Evolutionary conservation across 176 grass and related monocot species (phyloP).

Genomic region (Areca catechu): DNA sequence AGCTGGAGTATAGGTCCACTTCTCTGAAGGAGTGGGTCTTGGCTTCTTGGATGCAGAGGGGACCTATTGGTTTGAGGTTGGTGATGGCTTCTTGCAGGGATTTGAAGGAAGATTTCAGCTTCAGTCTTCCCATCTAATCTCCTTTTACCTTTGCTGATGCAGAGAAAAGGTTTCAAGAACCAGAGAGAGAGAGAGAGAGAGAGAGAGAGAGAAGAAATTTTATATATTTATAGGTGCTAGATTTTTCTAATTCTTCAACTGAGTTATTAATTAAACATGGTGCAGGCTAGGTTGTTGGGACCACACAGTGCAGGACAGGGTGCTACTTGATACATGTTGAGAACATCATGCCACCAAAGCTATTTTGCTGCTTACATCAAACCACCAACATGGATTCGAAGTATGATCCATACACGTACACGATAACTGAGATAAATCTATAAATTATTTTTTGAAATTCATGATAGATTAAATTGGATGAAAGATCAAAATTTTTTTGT

Average conservation of each 20-base stretch:
- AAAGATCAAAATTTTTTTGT: too few relatives aligned
- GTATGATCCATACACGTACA: too few relatives aligned
- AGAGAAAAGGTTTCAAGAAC: neutral
- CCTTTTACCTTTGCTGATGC: neutral
- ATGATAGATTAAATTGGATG: too few relatives aligned
- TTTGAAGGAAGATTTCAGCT: slow-evolving; percentile 37
- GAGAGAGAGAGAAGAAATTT: slow-evolving; percentile 5
- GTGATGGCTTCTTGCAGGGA: slow-evolving; percentile 27
- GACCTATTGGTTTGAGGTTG: slow-evolving; percentile 14
- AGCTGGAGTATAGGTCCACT: neutral
- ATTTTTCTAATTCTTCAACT: neutral
- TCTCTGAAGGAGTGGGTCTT: slow-evolving; percentile 24
- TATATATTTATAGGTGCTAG: neutral
- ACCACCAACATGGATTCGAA: too few relatives aligned
- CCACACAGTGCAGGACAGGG: too few relatives aligned
- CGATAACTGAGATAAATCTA: too few relatives aligned
- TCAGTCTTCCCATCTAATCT: slow-evolving; percentile 15
- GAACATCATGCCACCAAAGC: too few relatives aligned
- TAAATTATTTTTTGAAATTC: too few relatives aligned
- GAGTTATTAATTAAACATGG: too few relatives aligned
- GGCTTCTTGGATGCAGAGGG: slow-evolving; percentile 17
- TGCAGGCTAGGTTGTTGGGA: too few relatives aligned
- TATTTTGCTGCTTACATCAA: too few relatives aligned
- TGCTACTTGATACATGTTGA: too few relatives aligned
- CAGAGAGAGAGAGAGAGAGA: neutral